phyloP scores from a whole-genome alignment of 108 stramenopile species.

The Cyclostephanos tholiformis region DNA sequence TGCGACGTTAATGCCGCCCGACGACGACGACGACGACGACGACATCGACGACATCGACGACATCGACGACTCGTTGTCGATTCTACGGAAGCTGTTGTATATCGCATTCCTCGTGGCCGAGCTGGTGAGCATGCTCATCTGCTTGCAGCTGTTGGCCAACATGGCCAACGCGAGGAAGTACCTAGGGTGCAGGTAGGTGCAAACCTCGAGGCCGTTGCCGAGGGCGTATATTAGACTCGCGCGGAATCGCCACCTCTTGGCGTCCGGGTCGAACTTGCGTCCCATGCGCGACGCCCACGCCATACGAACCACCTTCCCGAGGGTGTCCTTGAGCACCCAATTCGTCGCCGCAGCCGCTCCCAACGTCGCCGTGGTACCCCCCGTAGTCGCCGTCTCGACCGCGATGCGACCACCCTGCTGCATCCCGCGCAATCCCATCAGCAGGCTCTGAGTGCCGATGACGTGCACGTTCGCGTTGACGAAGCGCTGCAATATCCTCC shows the following conservation, averaged over 20 bases:
- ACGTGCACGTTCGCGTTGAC: conserved; percentile 91
- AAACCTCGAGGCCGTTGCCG: conserved; percentile 89
- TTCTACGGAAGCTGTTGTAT: conserved; percentile 83
- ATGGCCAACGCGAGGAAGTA: conserved; percentile 89
- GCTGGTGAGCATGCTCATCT: conserved; percentile 90
- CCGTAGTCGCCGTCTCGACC: neutral
- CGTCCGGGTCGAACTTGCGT: conserved; percentile 90
- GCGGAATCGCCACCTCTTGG: conserved; percentile 94
- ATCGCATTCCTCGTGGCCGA: conserved; percentile 88
- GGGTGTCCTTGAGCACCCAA: conserved; percentile 95
- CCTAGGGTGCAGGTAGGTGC: conserved; percentile 82
- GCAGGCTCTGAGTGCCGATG: conserved; percentile 90
- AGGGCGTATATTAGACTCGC: conserved; percentile 75
- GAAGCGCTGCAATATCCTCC: conserved; percentile 88
- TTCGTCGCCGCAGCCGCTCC: conserved; percentile 88
- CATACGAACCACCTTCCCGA: conserved; percentile 91
- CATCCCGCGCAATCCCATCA: conserved; percentile 85
- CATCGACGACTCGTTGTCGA: neutral
- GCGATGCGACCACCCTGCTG: conserved; percentile 35
- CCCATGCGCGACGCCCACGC: conserved; percentile 96
- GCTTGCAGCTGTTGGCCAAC: conserved; percentile 89
- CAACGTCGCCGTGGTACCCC: conserved; percentile 30
- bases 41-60: neutral
- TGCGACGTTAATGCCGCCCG: neutral
- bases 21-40: neutral